Base-by-base conservation (phyloP, 192 early-diverging fungal genomes). In the Funneliformis mosseae region DNA sequence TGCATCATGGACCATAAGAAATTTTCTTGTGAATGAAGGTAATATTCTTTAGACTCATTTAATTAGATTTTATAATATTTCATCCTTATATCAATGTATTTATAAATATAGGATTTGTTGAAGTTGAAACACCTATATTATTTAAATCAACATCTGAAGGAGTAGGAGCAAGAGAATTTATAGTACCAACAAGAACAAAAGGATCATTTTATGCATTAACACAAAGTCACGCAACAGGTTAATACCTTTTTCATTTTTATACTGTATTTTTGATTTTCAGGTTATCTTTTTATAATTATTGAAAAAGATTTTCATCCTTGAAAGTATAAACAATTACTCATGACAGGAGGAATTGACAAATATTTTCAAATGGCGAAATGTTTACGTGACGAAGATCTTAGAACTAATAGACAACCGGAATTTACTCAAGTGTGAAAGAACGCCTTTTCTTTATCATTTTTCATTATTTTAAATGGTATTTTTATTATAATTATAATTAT, bases 121-220 rank as follows among this genome's bases (percentile, higher is more conserved):
- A 98, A 73, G 93, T 98, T n/a, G 96, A 98, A 81, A 98, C 96
- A 9, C 96, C 96, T 11, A 87, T 90, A 64, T 87, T 98, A 45
- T 96, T 96, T 86, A 96, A 96, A 80, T 94, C 93, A 18, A 96
- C 96, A 12, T 95, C 96, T 27, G 96, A 98, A 81, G 96, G 96
- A n/a, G n/a, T n/a, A n/a, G n/a, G n/a, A 16, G 95, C 96, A 4
- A 85, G 96, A 12, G 96, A 98, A 84, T 98, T 95, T 80, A 86
- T 98, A n/a, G 96, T 98, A 1, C 96, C 96, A 6, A 98, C 96
- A 9, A 86, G 95, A 45, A 86, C 88, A 42, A 81, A 82, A 33
- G 94, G 93, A 42, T 71, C 83, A 25, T 96, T 95, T 77, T 98
- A 96, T 76, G 95, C 96, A 0, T 88, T 98, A 27, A 92, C 96